These are phyloP conservation scores for Eimeria praecox DNA, from an alignment of 169 alveolate genomes.

Conservation along the genomic window DNA sequence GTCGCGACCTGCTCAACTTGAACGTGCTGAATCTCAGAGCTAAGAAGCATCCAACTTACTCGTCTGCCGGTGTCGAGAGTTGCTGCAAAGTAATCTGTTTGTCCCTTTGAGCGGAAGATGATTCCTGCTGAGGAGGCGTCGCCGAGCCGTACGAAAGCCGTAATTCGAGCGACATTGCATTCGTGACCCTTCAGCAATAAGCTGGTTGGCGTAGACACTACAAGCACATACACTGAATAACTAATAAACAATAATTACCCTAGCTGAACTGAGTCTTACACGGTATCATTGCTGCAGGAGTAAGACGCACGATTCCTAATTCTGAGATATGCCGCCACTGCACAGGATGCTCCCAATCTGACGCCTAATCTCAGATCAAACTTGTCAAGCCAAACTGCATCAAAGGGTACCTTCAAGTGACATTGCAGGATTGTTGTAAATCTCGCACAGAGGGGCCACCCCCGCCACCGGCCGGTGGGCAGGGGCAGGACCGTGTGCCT, in stretches of 20 bases:
- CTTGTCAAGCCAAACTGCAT: neutral
- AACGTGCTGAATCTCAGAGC: neutral
- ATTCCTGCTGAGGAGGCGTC: slow-evolving; percentile 69
- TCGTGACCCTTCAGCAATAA: slow-evolving; percentile 67
- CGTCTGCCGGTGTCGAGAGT: slow-evolving; percentile 46
- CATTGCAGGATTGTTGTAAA: slow-evolving; percentile 73
- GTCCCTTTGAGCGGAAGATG: slow-evolving; percentile 70
- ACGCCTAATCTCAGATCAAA: neutral
- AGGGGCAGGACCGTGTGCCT: slow-evolving; percentile 78
- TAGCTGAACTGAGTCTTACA: slow-evolving; percentile 8
- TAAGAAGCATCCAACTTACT: neutral
- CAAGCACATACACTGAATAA: neutral
- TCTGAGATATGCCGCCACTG: slow-evolving; percentile 52
- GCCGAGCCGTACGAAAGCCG: slow-evolving; percentile 66
- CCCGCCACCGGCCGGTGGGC: slow-evolving; percentile 61
- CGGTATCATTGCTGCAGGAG: slow-evolving; percentile 48
- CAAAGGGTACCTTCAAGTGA: slow-evolving; percentile 57
- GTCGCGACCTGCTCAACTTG: slow-evolving; percentile 36
- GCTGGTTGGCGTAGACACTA: slow-evolving; percentile 48
- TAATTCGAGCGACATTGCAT: slow-evolving; percentile 64
- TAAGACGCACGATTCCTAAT: slow-evolving; percentile 69
- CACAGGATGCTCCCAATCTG: slow-evolving; percentile 79
- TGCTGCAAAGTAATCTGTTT: slow-evolving; percentile 41
- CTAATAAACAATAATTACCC: neutral
- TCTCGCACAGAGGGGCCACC: slow-evolving; percentile 71